Percentiles rank a stretch among this genome's conserved stretches.
Evolutionary conservation across 2,329 filamentous ascomycete genomes (phyloP).

Genomic region (Arachnomyces sp.): DNA sequence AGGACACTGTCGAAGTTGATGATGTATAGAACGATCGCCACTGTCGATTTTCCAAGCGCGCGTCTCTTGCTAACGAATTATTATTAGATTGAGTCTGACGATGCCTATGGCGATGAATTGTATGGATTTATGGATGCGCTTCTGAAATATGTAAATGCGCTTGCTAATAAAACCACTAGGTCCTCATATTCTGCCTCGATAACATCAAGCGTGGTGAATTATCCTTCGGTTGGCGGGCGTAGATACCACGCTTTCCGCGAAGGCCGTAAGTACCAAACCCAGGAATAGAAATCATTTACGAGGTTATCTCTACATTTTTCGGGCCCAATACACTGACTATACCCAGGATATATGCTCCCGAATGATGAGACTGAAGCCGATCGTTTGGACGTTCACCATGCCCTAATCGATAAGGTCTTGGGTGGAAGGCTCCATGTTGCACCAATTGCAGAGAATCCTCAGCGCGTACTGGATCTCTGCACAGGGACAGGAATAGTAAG

Average conservation of each 20-base stretch:
- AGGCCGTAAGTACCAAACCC: slow-evolving; percentile 1
- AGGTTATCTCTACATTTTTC: no score
- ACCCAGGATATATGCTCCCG: slow-evolving; percentile 10
- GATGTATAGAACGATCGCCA: no score
- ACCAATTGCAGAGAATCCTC: slow-evolving; percentile 9
- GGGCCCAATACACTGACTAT: no score
- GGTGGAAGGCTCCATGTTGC: slow-evolving; percentile 7
- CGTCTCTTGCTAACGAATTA: no score
- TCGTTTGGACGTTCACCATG: slow-evolving; percentile 12
- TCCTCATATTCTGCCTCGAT: slow-evolving; percentile 5
- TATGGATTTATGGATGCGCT: no score
- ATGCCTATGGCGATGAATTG: no score
- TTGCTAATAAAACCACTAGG: slow-evolving; percentile 25
- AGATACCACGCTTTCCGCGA: slow-evolving; percentile 6
- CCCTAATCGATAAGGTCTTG: slow-evolving; percentile 6
- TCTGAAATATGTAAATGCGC: slow-evolving; percentile 19
- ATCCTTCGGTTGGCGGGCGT: not conserved
- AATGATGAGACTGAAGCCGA: slow-evolving; percentile 12
- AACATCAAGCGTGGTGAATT: slow-evolving; percentile 6
- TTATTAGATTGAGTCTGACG: no score
- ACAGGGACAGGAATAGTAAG: slow-evolving; percentile 10
- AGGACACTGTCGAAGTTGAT: no score
- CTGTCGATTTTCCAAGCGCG: no score
- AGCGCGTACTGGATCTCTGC: slow-evolving; percentile 13
- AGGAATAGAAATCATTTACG: no score